Percentiles rank a stretch among this genome's conserved stretches.
Conservation (phyloP, 1,284 basidiomycete genomes). For the Microbotryum saponariae region DNA sequence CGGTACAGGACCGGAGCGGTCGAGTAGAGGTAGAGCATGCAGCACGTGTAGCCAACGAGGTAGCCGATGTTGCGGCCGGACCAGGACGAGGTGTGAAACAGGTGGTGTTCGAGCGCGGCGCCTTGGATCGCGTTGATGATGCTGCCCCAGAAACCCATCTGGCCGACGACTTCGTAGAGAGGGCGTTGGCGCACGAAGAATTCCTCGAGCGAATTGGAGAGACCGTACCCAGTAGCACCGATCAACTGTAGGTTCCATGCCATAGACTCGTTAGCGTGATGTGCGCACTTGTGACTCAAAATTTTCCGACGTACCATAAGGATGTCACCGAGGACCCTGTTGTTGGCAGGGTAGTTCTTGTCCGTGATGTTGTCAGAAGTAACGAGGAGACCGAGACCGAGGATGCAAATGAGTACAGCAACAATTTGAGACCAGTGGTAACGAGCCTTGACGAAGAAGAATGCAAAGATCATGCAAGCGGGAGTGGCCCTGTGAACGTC, state of each 20-base stretch:
- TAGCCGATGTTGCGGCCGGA: conserved; percentile 61
- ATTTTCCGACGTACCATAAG: conserved; percentile 57
- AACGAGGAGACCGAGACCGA: conserved; percentile 55
- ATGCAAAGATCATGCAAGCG: conserved; percentile 69
- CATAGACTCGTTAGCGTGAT: no score
- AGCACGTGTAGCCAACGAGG: conserved; percentile 58
- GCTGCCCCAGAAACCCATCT: conserved; percentile 72
- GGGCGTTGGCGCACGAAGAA: conserved; percentile 70
- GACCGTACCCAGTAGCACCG: conserved; percentile 73
- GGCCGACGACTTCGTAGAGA: conserved; percentile 68
- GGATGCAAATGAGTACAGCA: conserved; percentile 61
- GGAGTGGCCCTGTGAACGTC: conserved; percentile 54
- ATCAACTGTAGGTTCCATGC: conserved; percentile 37
- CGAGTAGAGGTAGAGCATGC: conserved; percentile 72
- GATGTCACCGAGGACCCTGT: conserved; percentile 66
- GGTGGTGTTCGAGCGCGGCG: conserved; percentile 61
- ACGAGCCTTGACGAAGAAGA: conserved; percentile 66
- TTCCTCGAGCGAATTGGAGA: conserved; percentile 78
- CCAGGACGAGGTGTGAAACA: conserved; percentile 60
- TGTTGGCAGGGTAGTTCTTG: conserved; percentile 48
- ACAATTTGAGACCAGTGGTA: conserved; percentile 75
- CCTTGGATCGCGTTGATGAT: conserved; percentile 68
- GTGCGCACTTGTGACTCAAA: no score
- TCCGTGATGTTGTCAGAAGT: conserved; percentile 35
- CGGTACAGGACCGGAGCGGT: conserved; percentile 75